These are phyloP conservation scores for Perkinsela sp. DNA, from an alignment of 208 protist genomes.

Conservation along the genomic window DNA sequence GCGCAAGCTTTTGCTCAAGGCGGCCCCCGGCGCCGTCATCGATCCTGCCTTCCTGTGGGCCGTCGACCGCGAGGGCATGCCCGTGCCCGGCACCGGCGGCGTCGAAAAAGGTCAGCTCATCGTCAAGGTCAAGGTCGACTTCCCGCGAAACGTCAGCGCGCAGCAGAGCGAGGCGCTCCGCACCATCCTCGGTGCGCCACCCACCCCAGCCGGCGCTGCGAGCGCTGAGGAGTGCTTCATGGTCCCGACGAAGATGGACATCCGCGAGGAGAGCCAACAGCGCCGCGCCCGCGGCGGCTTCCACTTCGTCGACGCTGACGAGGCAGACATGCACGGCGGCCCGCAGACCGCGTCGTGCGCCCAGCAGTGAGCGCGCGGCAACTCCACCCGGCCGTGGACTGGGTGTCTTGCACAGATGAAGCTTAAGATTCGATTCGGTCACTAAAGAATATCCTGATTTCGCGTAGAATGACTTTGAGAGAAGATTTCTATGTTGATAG, in stretches of 20 bases:
- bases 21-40: slow-evolving; percentile 20
- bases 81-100: slow-evolving; percentile 43
- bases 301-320: slow-evolving; percentile 20
- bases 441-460: too few relatives aligned
- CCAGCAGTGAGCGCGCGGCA: slow-evolving; percentile 30
- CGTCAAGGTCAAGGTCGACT: slow-evolving; percentile 60
- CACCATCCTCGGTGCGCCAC: slow-evolving; percentile 31
- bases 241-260: slow-evolving; percentile 26
- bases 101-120: slow-evolving; percentile 60
- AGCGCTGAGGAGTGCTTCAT: slow-evolving; percentile 21
- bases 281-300: slow-evolving; percentile 9
- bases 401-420: too few relatives aligned
- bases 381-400: too few relatives aligned
- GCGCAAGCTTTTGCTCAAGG: slow-evolving; percentile 40
- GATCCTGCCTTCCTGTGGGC: slow-evolving; percentile 50
- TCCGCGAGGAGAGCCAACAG: slow-evolving; percentile 27
- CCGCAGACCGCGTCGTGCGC: slow-evolving; percentile 25
- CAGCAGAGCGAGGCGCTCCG: slow-evolving; percentile 17
- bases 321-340: slow-evolving; percentile 13
- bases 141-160: slow-evolving; percentile 31
- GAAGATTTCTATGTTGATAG: too few relatives aligned
- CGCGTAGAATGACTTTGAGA: too few relatives aligned
- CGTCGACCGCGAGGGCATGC: slow-evolving; percentile 71
- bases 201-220: slow-evolving; percentile 7
- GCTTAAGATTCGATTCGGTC: too few relatives aligned